Percentiles rank a stretch among this genome's conserved stretches.
These are phyloP conservation scores for Agrocybe chaxingu DNA, from an alignment of 768 basidiomycete species.

Conservation along the genomic window DNA sequence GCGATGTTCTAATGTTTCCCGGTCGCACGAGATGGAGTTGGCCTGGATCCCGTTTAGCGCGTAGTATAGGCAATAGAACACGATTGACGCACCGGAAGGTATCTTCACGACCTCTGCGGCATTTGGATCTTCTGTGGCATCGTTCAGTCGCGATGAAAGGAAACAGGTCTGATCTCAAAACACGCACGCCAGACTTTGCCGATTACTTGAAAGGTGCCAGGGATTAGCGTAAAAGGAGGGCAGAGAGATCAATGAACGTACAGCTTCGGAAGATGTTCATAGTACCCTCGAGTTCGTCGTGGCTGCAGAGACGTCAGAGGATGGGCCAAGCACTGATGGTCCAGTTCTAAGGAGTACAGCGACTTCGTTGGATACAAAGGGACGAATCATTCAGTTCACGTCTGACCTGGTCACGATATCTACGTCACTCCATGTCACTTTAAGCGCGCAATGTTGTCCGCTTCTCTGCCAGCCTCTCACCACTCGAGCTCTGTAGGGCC, in stretches of 20 bases:
- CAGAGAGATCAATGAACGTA: slow-evolving; percentile 34
- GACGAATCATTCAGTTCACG: slow-evolving; percentile 25
- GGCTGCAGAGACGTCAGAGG: slow-evolving; percentile 7
- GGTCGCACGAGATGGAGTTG: slow-evolving; percentile 90
- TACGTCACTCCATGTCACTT: slow-evolving; percentile 14
- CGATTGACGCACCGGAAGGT: slow-evolving; percentile 50
- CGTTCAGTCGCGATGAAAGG: slow-evolving; percentile 11
- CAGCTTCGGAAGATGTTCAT: slow-evolving; percentile 88
- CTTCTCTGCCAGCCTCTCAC: background rate
- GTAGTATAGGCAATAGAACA: background rate
- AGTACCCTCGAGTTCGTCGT: slow-evolving; percentile 15
- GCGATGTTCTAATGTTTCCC: slow-evolving; percentile 83
- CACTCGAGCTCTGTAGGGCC: no score
- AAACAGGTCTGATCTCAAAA: slow-evolving; percentile 7
- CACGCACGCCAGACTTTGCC: slow-evolving; percentile 94
- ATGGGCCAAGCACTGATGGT: slow-evolving; percentile 11
- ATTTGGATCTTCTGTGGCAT: slow-evolving; percentile 80
- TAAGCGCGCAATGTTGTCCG: background rate
- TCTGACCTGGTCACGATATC: slow-evolving; percentile 34
- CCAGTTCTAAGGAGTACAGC: slow-evolving; percentile 5
- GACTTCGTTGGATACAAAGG: slow-evolving; percentile 3
- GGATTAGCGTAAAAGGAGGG: background rate
- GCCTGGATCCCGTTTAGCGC: slow-evolving; percentile 30
- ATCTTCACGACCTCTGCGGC: slow-evolving; percentile 95
- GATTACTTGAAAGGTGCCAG: slow-evolving; percentile 51